Conservation (phyloP, 2,329 filamentous ascomycete species). For the Chalara sp. region DNA sequence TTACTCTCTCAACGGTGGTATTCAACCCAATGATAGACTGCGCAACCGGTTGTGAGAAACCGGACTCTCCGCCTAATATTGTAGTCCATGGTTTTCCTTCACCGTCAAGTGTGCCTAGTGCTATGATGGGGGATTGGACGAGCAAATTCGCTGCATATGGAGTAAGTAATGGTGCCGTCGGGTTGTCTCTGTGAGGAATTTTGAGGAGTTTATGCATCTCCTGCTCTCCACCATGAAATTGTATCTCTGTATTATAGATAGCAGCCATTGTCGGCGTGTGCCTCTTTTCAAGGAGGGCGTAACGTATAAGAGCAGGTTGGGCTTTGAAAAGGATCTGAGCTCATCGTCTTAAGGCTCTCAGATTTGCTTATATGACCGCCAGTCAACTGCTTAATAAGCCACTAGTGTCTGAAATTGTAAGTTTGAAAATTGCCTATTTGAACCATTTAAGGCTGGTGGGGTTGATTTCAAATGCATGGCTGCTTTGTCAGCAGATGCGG, state of each 20-base stretch:
- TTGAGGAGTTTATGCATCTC: conserved; percentile 56
- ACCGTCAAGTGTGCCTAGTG: conserved; percentile 63
- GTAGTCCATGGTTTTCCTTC: conserved; percentile 66
- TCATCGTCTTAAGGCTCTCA: too few species aligned
- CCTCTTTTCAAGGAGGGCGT: too few species aligned
- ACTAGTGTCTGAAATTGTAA: too few species aligned
- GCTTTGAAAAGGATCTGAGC: too few species aligned
- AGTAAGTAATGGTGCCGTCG: conserved; percentile 57
- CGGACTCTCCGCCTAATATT: conserved; percentile 65
- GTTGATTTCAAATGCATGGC: too few species aligned
- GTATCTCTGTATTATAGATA: conserved; percentile 1
- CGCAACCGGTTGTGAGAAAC: conserved; percentile 58
- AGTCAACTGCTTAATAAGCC: too few species aligned
- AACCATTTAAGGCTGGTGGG: too few species aligned
- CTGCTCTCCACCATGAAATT: conserved; percentile 53
- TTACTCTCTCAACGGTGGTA: conserved; percentile 47
- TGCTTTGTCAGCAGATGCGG: too few species aligned
- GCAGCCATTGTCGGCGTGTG: neutral
- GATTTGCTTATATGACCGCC: too few species aligned
- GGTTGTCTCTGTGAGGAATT: conserved; percentile 53
- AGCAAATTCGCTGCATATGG: conserved; percentile 54
- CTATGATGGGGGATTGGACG: conserved; percentile 56
- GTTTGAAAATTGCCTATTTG: too few species aligned
- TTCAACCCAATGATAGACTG: conserved; percentile 56
- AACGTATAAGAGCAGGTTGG: too few species aligned